phyloP scores from a whole-genome alignment of 805 yeast species.

The Schwanniomyces occidentalis region DNA sequence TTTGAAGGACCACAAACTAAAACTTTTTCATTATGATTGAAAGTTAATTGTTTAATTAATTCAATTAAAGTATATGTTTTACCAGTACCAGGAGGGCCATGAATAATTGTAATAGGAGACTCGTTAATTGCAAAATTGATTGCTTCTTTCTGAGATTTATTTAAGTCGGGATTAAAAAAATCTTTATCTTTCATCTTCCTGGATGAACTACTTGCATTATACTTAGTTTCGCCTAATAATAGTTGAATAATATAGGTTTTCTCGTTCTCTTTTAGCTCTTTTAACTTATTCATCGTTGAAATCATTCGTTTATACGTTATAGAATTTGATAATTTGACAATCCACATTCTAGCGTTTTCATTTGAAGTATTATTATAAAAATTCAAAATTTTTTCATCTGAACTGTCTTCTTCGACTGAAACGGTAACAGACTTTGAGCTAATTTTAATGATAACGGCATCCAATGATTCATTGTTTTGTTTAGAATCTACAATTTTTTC shows the following conservation, averaged over 20 bases:
- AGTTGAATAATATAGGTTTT: conserved; percentile 39
- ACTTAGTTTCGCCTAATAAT: conserved; percentile 46
- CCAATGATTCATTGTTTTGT: conserved; percentile 31
- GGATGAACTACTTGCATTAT: conserved; percentile 14
- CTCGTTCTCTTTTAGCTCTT: conserved; percentile 44
- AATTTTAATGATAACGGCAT: conserved; percentile 67
- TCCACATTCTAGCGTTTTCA: conserved; percentile 53
- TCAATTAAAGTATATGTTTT: conserved; percentile 84
- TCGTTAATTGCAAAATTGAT: conserved; percentile 59
- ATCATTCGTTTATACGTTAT: conserved; percentile 78
- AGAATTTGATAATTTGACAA: conserved; percentile 67
- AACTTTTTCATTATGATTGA: conserved; percentile 48
- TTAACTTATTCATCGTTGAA: conserved; percentile 66
- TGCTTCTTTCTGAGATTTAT: conserved; percentile 73
- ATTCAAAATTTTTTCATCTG: conserved; percentile 47
- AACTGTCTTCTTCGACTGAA: conserved; percentile 57
- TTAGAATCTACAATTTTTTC: conserved; percentile 21
- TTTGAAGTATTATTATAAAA: conserved; percentile 44
- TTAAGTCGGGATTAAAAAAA: conserved; percentile 49
- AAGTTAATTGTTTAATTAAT: conserved; percentile 68
- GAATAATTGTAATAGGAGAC: conserved; percentile 62
- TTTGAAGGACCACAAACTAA: conserved; percentile 94
- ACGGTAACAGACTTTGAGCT: conserved; percentile 50
- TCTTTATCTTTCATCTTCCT: conserved; percentile 10
- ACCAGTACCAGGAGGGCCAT: conserved; percentile 86